These are phyloP conservation scores for Lactarius evosmus DNA, from an alignment of 768 basidiomycete genomes.

Conservation along the genomic window DNA sequence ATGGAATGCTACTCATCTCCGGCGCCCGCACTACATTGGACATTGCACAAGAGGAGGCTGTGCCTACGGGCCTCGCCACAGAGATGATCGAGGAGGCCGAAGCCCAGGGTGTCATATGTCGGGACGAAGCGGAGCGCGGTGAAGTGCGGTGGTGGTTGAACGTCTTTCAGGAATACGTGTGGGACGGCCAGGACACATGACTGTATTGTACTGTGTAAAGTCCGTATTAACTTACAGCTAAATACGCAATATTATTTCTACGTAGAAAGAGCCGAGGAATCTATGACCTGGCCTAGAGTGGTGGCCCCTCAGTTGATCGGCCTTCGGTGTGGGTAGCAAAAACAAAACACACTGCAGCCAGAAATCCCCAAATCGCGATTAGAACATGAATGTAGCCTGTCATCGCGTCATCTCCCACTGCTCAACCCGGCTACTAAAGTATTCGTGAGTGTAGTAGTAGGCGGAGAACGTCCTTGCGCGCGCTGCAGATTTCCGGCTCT, in stretches of 20 bases:
- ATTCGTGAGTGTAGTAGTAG: neutral
- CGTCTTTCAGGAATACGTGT: slow-evolving; percentile 60
- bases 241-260: neutral
- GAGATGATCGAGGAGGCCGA: slow-evolving; percentile 82
- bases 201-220: neutral
- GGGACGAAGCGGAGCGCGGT: slow-evolving; percentile 69
- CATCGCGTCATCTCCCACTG: neutral
- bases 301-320: neutral
- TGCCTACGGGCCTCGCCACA: slow-evolving; percentile 68
- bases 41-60: slow-evolving; percentile 64
- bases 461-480: neutral
- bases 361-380: neutral
- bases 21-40: slow-evolving; percentile 55
- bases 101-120: slow-evolving; percentile 61
- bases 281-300: neutral
- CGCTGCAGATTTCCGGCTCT: neutral
- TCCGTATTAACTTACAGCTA: neutral
- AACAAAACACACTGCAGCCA: neutral
- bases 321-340: neutral
- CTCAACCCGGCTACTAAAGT: neutral
- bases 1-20: slow-evolving; percentile 42
- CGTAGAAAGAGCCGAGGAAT: neutral
- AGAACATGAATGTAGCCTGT: neutral
- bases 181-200: slow-evolving; percentile 58
- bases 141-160: slow-evolving; percentile 76